phyloP scores from a whole-genome alignment of 2,329 filamentous ascomycete species.

The Cytospora paraplurivora region DNA sequence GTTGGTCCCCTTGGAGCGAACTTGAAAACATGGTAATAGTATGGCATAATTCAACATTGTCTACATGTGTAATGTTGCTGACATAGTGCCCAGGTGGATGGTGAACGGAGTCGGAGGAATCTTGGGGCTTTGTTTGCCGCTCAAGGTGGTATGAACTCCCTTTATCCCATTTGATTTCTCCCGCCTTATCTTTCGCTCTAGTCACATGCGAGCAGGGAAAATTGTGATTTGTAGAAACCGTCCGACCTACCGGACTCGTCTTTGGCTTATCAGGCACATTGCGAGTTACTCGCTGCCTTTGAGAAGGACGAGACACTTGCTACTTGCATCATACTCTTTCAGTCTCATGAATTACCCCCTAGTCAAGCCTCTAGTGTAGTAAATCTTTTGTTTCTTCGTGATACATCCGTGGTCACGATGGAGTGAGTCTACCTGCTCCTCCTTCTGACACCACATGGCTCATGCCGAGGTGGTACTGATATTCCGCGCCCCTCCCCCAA shows the following conservation, averaged over 20 bases:
- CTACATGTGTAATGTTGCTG: no score
- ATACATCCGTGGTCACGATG: neutral
- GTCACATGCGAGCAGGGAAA: no score
- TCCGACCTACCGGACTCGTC: no score
- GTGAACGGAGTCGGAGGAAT: neutral
- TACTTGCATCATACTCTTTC: no score
- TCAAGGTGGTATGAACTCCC: neutral
- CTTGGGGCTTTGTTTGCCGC: neutral
- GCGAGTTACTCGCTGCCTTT: no score
- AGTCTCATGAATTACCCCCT: neutral
- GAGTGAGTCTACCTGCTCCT: neutral
- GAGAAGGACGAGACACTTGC: no score
- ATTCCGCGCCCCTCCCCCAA: neutral
- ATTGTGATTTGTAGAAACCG: no score
- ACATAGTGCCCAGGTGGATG: neutral
- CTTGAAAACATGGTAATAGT: no score
- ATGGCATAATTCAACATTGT: no score
- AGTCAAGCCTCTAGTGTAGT: neutral
- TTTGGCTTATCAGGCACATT: no score
- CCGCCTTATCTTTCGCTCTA: neutral
- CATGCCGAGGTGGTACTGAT: neutral
- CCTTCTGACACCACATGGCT: neutral
- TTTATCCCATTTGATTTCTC: neutral
- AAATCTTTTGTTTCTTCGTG: neutral
- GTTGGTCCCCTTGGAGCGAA: no score